Percentiles rank a stretch among this genome's conserved stretches.
Conservation (phyloP, 2,329 filamentous ascomycete species). For the Colletotrichum caudatum region DNA sequence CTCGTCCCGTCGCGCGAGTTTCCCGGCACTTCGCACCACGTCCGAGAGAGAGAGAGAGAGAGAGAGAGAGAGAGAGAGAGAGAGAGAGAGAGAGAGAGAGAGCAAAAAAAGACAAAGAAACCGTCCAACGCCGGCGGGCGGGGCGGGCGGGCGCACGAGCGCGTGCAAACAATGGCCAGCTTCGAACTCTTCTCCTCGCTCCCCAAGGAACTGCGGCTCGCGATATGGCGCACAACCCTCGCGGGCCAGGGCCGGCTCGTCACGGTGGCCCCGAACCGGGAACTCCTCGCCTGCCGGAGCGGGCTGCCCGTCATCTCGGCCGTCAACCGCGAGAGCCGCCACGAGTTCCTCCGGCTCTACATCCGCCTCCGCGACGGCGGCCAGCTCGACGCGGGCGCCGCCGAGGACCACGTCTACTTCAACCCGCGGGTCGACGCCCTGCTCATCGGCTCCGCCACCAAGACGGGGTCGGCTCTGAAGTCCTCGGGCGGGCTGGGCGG, state of each 20-base stretch:
- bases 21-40: background rate
- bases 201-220: constrained; percentile 7
- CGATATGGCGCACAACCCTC: constrained; percentile 10
- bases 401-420: constrained; percentile 12
- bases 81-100: background rate
- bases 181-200: constrained; percentile 3
- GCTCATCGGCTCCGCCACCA: constrained; percentile 2
- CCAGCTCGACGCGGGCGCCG: no score
- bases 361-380: background rate
- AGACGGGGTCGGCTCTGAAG: background rate
- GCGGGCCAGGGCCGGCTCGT: constrained; percentile 9
- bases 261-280: background rate
- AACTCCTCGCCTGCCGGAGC: background rate
- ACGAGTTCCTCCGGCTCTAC: constrained; percentile 8
- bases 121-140: no score
- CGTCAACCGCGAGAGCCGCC: constrained; percentile 23
- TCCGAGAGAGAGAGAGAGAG: no score
- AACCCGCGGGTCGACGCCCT: constrained; percentile 22
- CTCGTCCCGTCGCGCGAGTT: background rate
- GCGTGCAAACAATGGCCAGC: background rate
- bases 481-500: background rate
- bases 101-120: background rate
- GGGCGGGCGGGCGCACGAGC: no score
- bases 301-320: constrained; percentile 10
- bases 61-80: no score